Percentiles rank a stretch among this genome's conserved stretches.
Conservation (phyloP, 2,329 filamentous ascomycete genomes). For the Cucurbitaria berberidis region DNA sequence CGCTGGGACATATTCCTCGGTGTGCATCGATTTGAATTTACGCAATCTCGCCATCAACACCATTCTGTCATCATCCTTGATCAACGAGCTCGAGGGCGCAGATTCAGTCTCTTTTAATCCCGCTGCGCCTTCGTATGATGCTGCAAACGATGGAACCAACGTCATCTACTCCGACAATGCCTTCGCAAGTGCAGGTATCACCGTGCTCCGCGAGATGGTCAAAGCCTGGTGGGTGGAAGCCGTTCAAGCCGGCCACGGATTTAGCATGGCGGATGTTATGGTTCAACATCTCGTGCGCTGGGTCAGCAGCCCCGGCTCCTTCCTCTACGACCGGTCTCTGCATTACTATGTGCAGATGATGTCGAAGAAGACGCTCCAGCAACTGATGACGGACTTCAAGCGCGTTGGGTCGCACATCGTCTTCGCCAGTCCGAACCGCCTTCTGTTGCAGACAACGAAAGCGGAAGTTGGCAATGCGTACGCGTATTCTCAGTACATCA, state of each 20-base stretch:
- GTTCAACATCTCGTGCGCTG: constrained; percentile 97
- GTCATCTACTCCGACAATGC: constrained; percentile 84
- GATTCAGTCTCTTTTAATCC: constrained; percentile 88
- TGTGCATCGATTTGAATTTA: constrained; percentile 93
- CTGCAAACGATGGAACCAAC: constrained; percentile 66
- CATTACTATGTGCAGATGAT: constrained; percentile 99
- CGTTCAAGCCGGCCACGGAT: constrained; percentile 70
- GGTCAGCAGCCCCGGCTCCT: constrained; percentile 92
- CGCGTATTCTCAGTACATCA: constrained; percentile 95
- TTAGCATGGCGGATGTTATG: constrained; percentile 92
- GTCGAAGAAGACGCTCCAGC: constrained; percentile 95
- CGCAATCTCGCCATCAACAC: constrained; percentile 98
- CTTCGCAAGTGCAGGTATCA: constrained; percentile 89
- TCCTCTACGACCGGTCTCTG: constrained; percentile 90
- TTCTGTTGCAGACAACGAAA: constrained; percentile 95
- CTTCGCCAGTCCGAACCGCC: constrained; percentile 88
- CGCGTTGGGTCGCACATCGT: constrained; percentile 93
- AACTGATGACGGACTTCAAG: constrained; percentile 95
- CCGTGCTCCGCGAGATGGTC: constrained; percentile 95
- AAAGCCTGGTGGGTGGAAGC: constrained; percentile 98
- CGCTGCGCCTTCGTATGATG: constrained; percentile 66
- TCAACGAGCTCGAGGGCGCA: constrained; percentile 92
- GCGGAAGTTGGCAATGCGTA: constrained; percentile 95
- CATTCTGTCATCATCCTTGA: constrained; percentile 91
- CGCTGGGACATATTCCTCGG: constrained; percentile 90